Percentiles rank a stretch among this genome's conserved stretches.
Evolutionary conservation across 805 yeast species (phyloP).

Genomic region (Wickerhamiella vanderwaltii): DNA sequence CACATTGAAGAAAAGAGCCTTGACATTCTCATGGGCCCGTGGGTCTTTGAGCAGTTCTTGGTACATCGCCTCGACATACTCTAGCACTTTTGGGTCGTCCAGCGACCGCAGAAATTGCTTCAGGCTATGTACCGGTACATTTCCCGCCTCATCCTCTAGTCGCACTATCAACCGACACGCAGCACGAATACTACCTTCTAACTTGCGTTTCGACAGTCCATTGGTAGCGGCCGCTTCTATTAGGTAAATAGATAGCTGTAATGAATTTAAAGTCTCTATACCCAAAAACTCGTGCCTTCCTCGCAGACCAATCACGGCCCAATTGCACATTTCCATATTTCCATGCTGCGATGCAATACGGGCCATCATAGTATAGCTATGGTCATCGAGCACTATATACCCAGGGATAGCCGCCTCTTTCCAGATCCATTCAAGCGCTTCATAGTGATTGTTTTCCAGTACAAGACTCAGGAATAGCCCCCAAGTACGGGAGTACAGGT

Average conservation of each 20-base stretch:
- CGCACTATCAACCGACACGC: constrained; percentile 20
- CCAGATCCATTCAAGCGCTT: constrained; percentile 23
- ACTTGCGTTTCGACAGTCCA: constrained; percentile 14
- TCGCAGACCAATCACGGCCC: constrained; percentile 24
- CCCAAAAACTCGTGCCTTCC: constrained; percentile 20
- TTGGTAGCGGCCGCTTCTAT: constrained; percentile 19
- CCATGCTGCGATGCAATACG: constrained; percentile 22
- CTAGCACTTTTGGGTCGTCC: not conserved
- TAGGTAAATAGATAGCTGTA: constrained; percentile 14
- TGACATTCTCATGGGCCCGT: constrained; percentile 13
- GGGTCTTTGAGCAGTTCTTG: constrained; percentile 14
- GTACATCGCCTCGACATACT: constrained; percentile 12
- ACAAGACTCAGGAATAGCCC: constrained; percentile 23
- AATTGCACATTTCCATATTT: constrained; percentile 23
- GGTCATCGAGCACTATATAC: constrained; percentile 24
- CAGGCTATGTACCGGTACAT: constrained; percentile 16
- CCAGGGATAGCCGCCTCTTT: constrained; percentile 25
- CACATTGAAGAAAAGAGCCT: constrained; percentile 21
- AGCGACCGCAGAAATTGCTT: constrained; percentile 19
- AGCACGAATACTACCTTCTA: constrained; percentile 15
- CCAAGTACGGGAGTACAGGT: constrained; percentile 26
- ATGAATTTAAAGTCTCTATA: not conserved
- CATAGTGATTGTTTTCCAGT: constrained; percentile 19
- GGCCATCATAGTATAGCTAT: constrained; percentile 21
- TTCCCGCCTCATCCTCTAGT: constrained; percentile 18